Evolutionary conservation across 202 grass and related monocot genomes (phyloP), one percentile per base, ranked within the genome.

Genomic region (Carex arenaria): DNA sequence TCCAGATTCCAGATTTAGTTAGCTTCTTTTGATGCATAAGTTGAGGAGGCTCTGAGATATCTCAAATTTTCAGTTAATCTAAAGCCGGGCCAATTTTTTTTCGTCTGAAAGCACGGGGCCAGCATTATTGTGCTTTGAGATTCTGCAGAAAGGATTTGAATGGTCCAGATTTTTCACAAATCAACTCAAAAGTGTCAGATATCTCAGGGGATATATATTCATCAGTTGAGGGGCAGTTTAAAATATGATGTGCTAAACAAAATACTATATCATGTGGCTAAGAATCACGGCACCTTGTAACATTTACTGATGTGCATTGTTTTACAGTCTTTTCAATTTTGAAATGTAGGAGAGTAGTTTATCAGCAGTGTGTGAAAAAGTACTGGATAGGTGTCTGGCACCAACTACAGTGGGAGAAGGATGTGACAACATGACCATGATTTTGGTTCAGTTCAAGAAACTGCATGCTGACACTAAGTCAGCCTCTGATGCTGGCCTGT

Each of bases 381-480:
- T 96, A 60, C 87, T 99, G 7, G 91, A 99, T 32, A 92, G 91
- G 89, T 99, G 93, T 83, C 74, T 99, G 82, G 96, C 96, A 79
- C 91, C 96, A 6, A 90, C 93, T 70, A 99, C 89, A 36, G 60
- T 89, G 20, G 84, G 76, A 82, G 87, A 94, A n/a, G 96, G 96
- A 53, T 99, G 93, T 4, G 96, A 99, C 59, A 99, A 99, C 78
- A 99, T 99, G 96, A 99, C 96, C 28, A 94, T 99, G 93, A 92
- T 99, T 84, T 62, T 99, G 85, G 96, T 99, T 69, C 96, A 99
- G 87, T 89, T 99, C 61, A 95, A 94, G 87, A 91, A 92, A 62
- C 86, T 87, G 23, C 53, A 78, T n/a, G 34, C 22, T 56, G 80
- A 69, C 42, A 82, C 45, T 69, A 89, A 87, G 54, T 81, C 68